Percentiles rank a stretch among this genome's conserved stretches.
These are phyloP conservation scores for Kregervanrija pseudodelftensis DNA, from an alignment of 805 yeast species.

Conservation along the genomic window DNA sequence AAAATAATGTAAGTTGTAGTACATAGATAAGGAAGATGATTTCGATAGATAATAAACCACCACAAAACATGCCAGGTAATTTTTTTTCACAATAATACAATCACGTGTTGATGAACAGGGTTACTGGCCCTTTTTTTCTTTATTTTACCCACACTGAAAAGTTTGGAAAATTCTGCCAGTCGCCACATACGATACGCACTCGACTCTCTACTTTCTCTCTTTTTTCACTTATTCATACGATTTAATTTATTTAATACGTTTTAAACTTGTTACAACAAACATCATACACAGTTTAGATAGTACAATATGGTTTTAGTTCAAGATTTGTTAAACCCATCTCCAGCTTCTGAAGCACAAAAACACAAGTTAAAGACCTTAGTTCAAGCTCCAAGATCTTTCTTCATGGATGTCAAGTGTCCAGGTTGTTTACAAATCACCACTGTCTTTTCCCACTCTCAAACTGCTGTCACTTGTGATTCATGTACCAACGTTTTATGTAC, in stretches of 20 bases:
- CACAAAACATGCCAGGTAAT: too few relatives aligned
- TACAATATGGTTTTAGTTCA: slow-evolving; percentile 82
- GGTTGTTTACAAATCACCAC: slow-evolving; percentile 99
- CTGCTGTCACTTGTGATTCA: slow-evolving; percentile 98
- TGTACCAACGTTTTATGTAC: slow-evolving; percentile 98
- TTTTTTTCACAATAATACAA: too few relatives aligned
- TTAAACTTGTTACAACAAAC: not conserved
- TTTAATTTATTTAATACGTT: not conserved
- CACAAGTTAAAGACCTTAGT: slow-evolving; percentile 98
- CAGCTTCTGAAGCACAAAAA: slow-evolving; percentile 93
- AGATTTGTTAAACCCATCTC: slow-evolving; percentile 97
- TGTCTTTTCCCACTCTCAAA: slow-evolving; percentile 99
- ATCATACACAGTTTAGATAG: not conserved
- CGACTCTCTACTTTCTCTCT: not conserved
- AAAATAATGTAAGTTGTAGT: too few relatives aligned
- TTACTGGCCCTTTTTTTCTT: not conserved
- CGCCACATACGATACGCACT: too few relatives aligned
- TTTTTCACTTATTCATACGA: not conserved
- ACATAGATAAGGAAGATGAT: too few relatives aligned
- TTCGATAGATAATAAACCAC: too few relatives aligned
- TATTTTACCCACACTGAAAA: not conserved
- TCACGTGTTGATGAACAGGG: not conserved
- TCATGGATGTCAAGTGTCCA: slow-evolving; percentile 99
- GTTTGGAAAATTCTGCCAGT: not conserved
- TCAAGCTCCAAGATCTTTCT: slow-evolving; percentile 96